Evolutionary conservation across 345 rosid species (phyloP).

Genomic region (Euclidium syriacum): DNA sequence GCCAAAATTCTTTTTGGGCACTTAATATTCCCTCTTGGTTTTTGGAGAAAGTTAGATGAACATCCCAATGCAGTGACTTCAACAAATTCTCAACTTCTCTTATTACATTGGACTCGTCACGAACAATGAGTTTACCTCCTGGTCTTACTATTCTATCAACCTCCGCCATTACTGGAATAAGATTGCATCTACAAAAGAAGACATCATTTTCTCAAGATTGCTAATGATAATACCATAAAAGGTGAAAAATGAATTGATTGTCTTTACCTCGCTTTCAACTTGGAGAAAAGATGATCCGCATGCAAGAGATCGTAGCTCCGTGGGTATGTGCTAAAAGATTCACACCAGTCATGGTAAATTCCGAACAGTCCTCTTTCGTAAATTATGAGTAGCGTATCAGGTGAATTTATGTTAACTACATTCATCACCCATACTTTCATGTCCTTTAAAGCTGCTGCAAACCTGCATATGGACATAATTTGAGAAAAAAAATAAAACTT

Average conservation of each 20-base stretch:
- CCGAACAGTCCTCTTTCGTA: slow-evolving; percentile 88
- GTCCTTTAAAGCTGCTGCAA: slow-evolving; percentile 81
- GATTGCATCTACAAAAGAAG: slow-evolving; percentile 59
- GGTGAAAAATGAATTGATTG: too few species aligned
- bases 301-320: slow-evolving; percentile 80
- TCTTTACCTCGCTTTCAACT: slow-evolving; percentile 59
- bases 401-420: slow-evolving; percentile 71
- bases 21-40: slow-evolving; percentile 78
- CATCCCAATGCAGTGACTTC: slow-evolving; percentile 81
- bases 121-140: slow-evolving; percentile 79
- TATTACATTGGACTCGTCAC: slow-evolving; percentile 55
- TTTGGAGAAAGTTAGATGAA: slow-evolving; percentile 66
- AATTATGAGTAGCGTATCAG: slow-evolving; percentile 85
- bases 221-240: background rate
- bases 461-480: slow-evolving; percentile 37
- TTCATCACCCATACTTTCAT: slow-evolving; percentile 76
- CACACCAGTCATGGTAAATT: slow-evolving; percentile 94
- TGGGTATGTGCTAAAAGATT: slow-evolving; percentile 88
- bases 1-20: slow-evolving; percentile 89
- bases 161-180: slow-evolving; percentile 77
- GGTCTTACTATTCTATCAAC: slow-evolving; percentile 89
- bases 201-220: too few species aligned
- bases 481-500: background rate
- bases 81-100: slow-evolving; percentile 71
- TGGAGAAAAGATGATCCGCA: slow-evolving; percentile 90